Percentiles rank a stretch among this genome's conserved stretches.
Evolutionary conservation across 164 flowering plant genomes (phyloP).

Genomic region (Chloranthus sessilifolius): DNA sequence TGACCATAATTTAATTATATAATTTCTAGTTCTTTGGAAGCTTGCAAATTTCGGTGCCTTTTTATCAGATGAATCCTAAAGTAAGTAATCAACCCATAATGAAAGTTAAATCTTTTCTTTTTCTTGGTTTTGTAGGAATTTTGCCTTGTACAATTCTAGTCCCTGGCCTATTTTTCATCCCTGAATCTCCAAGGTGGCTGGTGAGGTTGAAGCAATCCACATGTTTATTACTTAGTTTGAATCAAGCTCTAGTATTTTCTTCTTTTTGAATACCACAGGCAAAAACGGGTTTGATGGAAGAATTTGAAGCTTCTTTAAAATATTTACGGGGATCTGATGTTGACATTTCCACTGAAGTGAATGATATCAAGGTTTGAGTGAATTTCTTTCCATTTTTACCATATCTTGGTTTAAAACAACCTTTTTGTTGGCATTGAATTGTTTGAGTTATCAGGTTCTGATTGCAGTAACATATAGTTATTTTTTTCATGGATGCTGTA

Average conservation of each 20-base stretch:
- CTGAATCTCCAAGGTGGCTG: constrained; percentile 98
- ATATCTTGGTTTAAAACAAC: no score
- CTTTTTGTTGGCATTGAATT: no score
- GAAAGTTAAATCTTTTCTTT: no score
- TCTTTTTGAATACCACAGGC: constrained; percentile 71
- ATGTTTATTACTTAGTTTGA: not conserved
- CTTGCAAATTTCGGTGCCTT: no score
- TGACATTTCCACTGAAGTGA: constrained; percentile 80
- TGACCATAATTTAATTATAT: no score
- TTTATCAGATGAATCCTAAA: no score
- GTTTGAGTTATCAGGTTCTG: no score
- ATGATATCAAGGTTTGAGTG: constrained; percentile 81
- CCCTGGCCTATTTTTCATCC: constrained; percentile 91
- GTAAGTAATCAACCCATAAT: no score
- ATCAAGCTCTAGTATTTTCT: not conserved
- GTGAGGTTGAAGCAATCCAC: constrained; percentile 36
- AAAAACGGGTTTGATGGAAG: constrained; percentile 95
- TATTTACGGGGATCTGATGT: constrained; percentile 91
- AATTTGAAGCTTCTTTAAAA: constrained; percentile 92
- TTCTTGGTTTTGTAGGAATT: constrained; percentile 78
- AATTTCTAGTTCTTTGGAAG: no score
- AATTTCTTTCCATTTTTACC: constrained; percentile 5
- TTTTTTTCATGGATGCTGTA: no score
- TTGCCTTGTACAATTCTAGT: constrained; percentile 81
- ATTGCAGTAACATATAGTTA: no score